Conservation (phyloP, 257 asterid species). For the Primulina eburnea region DNA sequence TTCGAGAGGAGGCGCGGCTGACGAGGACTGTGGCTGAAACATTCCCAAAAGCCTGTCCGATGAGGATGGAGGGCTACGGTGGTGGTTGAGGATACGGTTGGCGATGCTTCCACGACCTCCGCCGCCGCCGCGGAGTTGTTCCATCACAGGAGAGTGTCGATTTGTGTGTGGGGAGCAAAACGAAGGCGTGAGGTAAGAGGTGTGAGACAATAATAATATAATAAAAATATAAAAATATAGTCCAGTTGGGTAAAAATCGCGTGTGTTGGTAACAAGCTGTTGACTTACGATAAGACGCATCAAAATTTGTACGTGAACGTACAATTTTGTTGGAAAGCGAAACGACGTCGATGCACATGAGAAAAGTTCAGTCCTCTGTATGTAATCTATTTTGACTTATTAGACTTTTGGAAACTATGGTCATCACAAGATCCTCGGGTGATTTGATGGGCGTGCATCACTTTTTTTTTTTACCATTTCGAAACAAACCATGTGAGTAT, state of each 20-base stretch:
- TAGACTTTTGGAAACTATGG: neutral
- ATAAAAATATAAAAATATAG: too few species aligned
- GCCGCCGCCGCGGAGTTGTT: conserved; percentile 26
- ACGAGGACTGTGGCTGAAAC: conserved; percentile 27
- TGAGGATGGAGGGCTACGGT: conserved; percentile 28
- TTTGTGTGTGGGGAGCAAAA: conserved; percentile 6
- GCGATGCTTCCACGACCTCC: conserved; percentile 26
- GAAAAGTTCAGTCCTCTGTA: too few species aligned
- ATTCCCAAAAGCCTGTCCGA: conserved; percentile 35
- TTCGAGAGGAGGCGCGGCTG: conserved; percentile 37
- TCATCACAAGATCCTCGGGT: neutral
- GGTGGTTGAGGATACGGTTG: conserved; percentile 29
- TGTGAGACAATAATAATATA: too few species aligned
- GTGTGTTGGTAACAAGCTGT: neutral
- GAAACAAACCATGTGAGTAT: too few species aligned
- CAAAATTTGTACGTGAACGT: neutral
- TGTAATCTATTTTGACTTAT: too few species aligned
- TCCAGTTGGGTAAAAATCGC: too few species aligned
- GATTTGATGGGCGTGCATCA: neutral
- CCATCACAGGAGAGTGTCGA: conserved; percentile 30
- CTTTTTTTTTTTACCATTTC: too few species aligned
- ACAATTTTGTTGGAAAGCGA: neutral
- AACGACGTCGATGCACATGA: neutral
- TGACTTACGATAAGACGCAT: neutral
- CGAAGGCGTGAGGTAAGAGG: neutral